Evolutionary conservation across 2,329 filamentous ascomycete genomes (phyloP).

Genomic region (Saccharata proteae): DNA sequence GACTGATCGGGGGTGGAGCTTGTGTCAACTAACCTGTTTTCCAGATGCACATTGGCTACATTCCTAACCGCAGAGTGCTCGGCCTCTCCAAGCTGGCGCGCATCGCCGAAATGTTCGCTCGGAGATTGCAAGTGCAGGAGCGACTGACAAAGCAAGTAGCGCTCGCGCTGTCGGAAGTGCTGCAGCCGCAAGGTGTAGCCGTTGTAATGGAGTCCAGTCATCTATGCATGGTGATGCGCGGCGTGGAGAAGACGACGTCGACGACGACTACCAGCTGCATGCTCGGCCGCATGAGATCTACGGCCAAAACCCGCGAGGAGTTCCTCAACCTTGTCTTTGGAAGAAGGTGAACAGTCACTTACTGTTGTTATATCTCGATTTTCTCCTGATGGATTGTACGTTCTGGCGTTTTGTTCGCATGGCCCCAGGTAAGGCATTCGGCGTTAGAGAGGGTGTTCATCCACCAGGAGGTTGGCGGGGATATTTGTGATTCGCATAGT

Average conservation of each 20-base stretch:
- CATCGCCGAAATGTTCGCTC: conserved; percentile 93
- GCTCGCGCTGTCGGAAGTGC: conserved; percentile 80
- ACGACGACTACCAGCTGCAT: conserved; percentile 94
- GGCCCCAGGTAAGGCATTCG: background rate
- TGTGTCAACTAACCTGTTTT: conserved; percentile 8
- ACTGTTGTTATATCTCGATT: too few species aligned
- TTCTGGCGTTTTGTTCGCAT: background rate
- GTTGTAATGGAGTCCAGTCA: conserved; percentile 97
- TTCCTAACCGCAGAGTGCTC: conserved; percentile 80
- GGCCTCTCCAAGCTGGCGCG: conserved; percentile 91
- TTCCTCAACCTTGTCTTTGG: conserved; percentile 60
- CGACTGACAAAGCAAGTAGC: conserved; percentile 93
- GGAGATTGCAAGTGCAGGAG: conserved; percentile 90
- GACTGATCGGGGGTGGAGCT: background rate
- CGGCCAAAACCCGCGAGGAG: conserved; percentile 89
- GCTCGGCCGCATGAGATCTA: conserved; percentile 86
- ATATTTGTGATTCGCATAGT: too few species aligned
- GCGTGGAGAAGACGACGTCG: conserved; percentile 82
- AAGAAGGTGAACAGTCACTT: too few species aligned
- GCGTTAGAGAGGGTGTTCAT: too few species aligned
- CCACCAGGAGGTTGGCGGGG: too few species aligned
- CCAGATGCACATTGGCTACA: conserved; percentile 98
- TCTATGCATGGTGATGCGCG: conserved; percentile 97
- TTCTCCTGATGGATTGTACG: too few species aligned
- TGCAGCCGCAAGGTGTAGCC: conserved; percentile 87